phyloP scores from a whole-genome alignment of 2,329 filamentous ascomycete species.

The Penicillium nordicum region DNA sequence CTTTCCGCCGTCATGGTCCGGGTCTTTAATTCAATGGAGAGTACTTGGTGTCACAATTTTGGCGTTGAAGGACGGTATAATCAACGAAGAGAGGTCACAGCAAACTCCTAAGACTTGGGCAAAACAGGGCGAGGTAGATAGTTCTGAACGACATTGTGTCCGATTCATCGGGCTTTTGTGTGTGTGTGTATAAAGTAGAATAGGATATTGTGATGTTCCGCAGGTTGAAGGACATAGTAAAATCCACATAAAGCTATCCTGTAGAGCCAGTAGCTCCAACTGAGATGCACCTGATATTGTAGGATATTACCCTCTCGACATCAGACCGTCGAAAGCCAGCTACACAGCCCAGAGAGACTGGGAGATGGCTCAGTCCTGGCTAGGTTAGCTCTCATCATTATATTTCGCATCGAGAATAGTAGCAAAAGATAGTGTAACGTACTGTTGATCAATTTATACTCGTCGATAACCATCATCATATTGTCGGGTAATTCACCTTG shows the following conservation, averaged over 20 bases:
- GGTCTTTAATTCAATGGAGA: background rate
- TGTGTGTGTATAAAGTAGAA: background rate
- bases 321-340: slow-evolving; percentile 16
- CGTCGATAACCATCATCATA: background rate
- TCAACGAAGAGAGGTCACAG: background rate
- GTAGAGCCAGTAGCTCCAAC: background rate
- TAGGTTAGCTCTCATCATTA: background rate
- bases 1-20: background rate
- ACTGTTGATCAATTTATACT: slow-evolving; percentile 1
- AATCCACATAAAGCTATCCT: background rate
- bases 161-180: background rate
- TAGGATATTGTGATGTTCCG: background rate
- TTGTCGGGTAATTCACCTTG: background rate
- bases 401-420: background rate
- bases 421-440: background rate
- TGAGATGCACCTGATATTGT: background rate
- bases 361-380: slow-evolving; percentile 8
- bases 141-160: background rate
- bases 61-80: background rate
- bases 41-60: background rate
- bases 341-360: slow-evolving; percentile 14
- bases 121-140: background rate
- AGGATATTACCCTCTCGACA: slow-evolving; percentile 12
- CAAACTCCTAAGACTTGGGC: background rate
- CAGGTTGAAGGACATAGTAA: too few relatives aligned